Base-by-base conservation (phyloP, 306 rosid genomes). In the Myrica gale region DNA sequence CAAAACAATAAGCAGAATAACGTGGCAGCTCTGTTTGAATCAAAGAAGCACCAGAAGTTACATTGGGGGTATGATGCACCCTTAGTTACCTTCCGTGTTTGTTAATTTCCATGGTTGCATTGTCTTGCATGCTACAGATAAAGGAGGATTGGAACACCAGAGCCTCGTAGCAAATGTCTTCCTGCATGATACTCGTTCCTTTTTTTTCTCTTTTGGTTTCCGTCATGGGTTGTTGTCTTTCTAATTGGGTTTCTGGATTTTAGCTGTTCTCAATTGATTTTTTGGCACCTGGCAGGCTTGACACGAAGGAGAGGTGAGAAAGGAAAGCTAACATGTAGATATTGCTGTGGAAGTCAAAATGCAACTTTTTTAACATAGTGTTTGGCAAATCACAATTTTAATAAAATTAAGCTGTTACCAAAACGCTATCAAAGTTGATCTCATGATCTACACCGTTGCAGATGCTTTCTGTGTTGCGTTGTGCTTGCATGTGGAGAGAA, bases 241-340 rank as follows among this genome's bases (percentile, higher is more conserved):
- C 55, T 26, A 17, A 17, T 32, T 32, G 72, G 62, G 48, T 19
- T 80, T 60, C 12, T 73, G 32, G 54, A 39, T 68, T 32, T 43
- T 71, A 56, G 5, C 50, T 57, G 16, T 67, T 21, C 17, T 42
- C 5, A 74, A 73, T 74, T 65, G 26, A 74, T 67, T 65, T 72
- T 70, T 76, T 78, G 70, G 83, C 46, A 90, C 71, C 74, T 78
- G 70, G 83, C 46, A 90, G 96, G 89, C 95, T 91, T 43, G 97
- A 89, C 77, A 83, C 92, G 43, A 91, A 86, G 88, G 92, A 89
- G 73, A 88, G 97, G 79, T 91, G 97, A 95, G 92, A 89, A 84
- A 88, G 97, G 82, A 91, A 91, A 82, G 88, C 97, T 66, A 91
- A 91, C 91, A 89, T 91, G 94, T 87, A 89, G 82, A 84, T 63